Percentiles rank a stretch among this genome's conserved stretches.
phyloP scores from a whole-genome alignment of 2,329 filamentous ascomycete genomes.

The Scedosporium minutisporum region DNA sequence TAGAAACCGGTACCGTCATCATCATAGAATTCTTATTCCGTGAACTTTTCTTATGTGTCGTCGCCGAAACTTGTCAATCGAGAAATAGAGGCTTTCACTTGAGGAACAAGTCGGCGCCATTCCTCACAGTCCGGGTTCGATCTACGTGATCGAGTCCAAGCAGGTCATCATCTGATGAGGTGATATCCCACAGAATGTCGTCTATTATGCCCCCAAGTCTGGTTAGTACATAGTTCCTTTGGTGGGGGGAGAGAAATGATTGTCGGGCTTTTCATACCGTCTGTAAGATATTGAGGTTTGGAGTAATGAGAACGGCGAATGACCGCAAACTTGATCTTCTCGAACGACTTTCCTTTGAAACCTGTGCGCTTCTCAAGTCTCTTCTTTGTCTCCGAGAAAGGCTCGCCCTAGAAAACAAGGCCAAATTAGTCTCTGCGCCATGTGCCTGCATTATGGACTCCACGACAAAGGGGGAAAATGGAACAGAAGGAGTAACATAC shows the following conservation, averaged over 20 bases:
- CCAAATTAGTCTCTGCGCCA: not conserved
- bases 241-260: not conserved
- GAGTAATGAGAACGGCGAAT: constrained; percentile 63
- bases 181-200: constrained; percentile 46
- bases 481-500: constrained; percentile 35
- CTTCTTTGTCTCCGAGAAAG: constrained; percentile 86
- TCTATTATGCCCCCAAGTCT: constrained; percentile 28
- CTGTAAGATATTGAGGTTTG: constrained; percentile 72
- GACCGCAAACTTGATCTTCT: constrained; percentile 94
- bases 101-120: constrained; percentile 54
- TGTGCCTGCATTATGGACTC: not conserved
- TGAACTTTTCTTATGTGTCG: not conserved
- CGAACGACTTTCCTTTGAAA: constrained; percentile 94
- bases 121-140: constrained; percentile 46
- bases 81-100: constrained; percentile 11
- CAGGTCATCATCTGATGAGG: constrained; percentile 46
- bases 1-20: not conserved
- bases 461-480: not conserved
- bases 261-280: constrained; percentile 52
- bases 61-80: not conserved
- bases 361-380: constrained; percentile 86
- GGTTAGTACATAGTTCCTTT: not conserved
- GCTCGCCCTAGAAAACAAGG: constrained; percentile 51
- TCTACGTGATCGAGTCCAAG: constrained; percentile 59
- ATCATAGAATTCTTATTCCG: not conserved